Base-by-base conservation (phyloP, 1,284 basidiomycete species). In the Sanghuangporus weigelae region DNA sequence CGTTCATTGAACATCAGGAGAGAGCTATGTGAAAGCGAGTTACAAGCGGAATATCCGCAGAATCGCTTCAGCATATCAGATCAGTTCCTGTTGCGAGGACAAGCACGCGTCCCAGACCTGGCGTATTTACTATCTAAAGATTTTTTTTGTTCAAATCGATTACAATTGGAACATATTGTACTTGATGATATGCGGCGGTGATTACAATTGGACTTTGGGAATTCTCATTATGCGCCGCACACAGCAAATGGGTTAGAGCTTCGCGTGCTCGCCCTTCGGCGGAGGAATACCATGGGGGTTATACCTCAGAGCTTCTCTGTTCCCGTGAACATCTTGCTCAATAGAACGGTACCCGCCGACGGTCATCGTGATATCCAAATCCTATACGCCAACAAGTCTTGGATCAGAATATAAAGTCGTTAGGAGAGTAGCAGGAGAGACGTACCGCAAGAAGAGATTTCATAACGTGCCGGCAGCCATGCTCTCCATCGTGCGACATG, bases 331-430 rank as follows among this genome's bases (percentile, higher is more conserved):
- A 48, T 81, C 77, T 68, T 75, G 63, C 26, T 67, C 68, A 62
- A 80, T 73, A n/a, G 75, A 76, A 11, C 68, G 73, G 63, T 81
- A 81, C 0, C 80, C 80, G 2, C 73, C 80, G 36, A 82, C 79
- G 3, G 79, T 80, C 81, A 82, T 82, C 42, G 76, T 75, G 54
- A 85, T 82, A 67, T 87, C 85, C 36, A 86, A 76, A 66, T 87
- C 84, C 76, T 79, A 60, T 12, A 23, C 35, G 2, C 58, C 21
- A 36, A 14, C 10, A 46, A 46, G 44, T 46, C 44, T n/a, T 6
- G 26, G 26, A 31, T 31, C 26, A 31, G 16, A 46, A n/a, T 46
- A 16, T 16, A 46, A n/a, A 16, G 16, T n/a, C 10, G 16, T 46
- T 7, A 46, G 8, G 12, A 16, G 56, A 44, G 21, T 40, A 2